A percentile compares a stretch with the other conserved stretches of the same genome.
These are phyloP conservation scores for Senna siamea DNA, from an alignment of 306 rosid genomes.

Conservation along the genomic window DNA sequence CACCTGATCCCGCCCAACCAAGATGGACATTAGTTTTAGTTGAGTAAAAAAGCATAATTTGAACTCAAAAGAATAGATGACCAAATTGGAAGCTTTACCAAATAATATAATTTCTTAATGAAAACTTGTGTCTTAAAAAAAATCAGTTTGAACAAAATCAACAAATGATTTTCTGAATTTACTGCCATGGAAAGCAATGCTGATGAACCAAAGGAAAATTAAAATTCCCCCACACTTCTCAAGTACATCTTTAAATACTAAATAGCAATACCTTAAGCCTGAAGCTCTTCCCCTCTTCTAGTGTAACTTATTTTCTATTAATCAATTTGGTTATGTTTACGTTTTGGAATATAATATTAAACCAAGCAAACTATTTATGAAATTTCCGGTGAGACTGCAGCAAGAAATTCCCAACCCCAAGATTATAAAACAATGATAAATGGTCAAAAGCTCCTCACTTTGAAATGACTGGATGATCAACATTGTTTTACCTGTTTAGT, in stretches of 20 bases:
- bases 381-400: background rate
- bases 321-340: background rate
- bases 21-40: background rate
- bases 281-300: background rate
- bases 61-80: background rate
- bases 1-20: background rate
- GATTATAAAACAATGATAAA: background rate
- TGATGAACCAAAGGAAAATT: background rate
- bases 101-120: background rate
- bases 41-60: background rate
- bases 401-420: background rate
- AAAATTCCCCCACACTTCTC: background rate
- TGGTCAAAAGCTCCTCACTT: background rate
- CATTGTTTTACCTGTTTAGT: constrained; percentile 71
- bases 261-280: background rate
- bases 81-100: background rate
- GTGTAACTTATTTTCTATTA: background rate
- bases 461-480: constrained; percentile 18
- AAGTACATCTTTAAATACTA: background rate
- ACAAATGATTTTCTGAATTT: background rate
- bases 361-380: background rate
- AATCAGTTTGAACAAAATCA: background rate
- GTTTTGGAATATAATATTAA: background rate
- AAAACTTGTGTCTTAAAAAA: background rate
- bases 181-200: background rate